Percentiles rank a stretch among this genome's conserved stretches.
Evolutionary conservation across 176 grass and related monocot genomes (phyloP).

Genomic region (Oryza australiensis): DNA sequence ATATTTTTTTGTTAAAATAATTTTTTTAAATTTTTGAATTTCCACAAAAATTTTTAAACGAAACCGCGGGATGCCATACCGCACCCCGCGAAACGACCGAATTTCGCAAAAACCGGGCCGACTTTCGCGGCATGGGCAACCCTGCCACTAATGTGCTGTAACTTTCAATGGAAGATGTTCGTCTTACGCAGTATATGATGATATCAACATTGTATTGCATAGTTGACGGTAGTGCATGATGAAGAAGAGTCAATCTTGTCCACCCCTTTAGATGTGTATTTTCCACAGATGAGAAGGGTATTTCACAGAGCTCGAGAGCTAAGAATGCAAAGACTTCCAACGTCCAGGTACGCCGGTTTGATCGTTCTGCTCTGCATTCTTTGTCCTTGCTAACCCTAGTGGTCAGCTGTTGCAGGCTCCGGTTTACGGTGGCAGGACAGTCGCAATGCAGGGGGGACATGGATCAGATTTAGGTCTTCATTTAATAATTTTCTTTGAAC

Average conservation of each 20-base stretch:
- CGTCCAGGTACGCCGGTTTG: background rate
- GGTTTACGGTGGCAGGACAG: background rate
- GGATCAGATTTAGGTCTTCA: background rate
- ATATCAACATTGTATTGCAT: background rate
- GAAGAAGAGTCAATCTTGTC: conserved; percentile 26
- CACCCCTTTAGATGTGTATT: background rate
- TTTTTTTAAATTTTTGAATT: too few relatives aligned
- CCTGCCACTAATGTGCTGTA: background rate
- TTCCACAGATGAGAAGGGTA: background rate
- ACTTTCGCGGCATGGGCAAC: too few relatives aligned
- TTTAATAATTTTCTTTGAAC: conserved; percentile 5
- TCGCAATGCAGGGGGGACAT: background rate
- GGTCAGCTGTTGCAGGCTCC: conserved; percentile 23
- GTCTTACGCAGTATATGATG: background rate
- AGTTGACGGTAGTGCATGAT: background rate
- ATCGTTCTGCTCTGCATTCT: background rate
- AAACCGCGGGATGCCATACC: too few relatives aligned
- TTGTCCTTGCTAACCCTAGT: background rate
- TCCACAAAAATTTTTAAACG: too few relatives aligned
- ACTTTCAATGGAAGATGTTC: background rate
- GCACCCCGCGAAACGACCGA: too few relatives aligned
- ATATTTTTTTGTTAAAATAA: too few relatives aligned
- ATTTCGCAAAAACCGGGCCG: too few relatives aligned
- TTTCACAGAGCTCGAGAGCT: background rate
- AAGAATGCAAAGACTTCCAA: background rate